These are phyloP conservation scores for Durio zibethinus DNA, from an alignment of 345 rosid species.

Conservation along the genomic window DNA sequence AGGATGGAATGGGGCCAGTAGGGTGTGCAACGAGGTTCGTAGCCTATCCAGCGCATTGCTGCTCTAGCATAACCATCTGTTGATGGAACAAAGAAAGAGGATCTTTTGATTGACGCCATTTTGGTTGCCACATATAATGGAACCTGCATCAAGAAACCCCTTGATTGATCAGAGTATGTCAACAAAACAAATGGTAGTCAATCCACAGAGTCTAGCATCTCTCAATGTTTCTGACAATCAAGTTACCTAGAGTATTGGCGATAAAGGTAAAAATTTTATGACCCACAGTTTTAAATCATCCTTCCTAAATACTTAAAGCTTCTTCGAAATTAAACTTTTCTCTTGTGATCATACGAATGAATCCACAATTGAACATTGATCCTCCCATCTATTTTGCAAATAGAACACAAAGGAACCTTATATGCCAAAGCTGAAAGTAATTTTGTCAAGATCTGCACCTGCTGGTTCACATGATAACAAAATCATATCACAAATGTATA, in stretches of 20 bases:
- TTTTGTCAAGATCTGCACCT: not conserved
- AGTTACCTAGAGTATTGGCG: not conserved
- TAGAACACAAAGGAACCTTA: not conserved
- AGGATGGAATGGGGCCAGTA: slow-evolving; percentile 79
- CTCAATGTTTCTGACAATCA: not conserved
- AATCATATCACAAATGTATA: not conserved
- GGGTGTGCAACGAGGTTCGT: slow-evolving; percentile 71
- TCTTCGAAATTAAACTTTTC: not conserved
- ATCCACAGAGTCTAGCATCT: not conserved
- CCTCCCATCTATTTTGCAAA: not conserved
- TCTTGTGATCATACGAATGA: not conserved
- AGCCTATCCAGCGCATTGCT: slow-evolving; percentile 59
- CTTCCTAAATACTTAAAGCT: not conserved
- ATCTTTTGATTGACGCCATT: slow-evolving; percentile 67
- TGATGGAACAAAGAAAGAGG: slow-evolving; percentile 78
- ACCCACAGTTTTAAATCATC: not conserved
- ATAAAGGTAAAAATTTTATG: not conserved
- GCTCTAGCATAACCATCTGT: slow-evolving; percentile 63
- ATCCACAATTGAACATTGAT: not conserved
- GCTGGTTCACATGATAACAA: not conserved
- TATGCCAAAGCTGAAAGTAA: not conserved
- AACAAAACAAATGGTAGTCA: not conserved
- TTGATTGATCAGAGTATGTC: not conserved
- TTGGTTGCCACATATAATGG: slow-evolving; percentile 83
- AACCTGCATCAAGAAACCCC: slow-evolving; percentile 39